phyloP scores from a whole-genome alignment of 1,284 basidiomycete species.

The Coriolopsis trogii region DNA sequence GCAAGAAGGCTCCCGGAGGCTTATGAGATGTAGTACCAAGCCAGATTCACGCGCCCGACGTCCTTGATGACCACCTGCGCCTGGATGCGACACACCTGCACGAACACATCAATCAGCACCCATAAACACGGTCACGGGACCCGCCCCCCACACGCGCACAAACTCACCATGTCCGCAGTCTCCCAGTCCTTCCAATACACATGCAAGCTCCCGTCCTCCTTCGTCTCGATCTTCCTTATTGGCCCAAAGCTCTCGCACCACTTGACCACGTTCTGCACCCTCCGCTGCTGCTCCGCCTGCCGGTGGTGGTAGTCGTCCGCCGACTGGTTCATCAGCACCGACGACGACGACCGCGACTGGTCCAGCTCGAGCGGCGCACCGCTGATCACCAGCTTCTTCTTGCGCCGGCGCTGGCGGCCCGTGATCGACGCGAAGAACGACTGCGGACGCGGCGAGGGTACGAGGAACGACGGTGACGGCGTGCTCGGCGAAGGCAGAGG shows the following conservation, averaged over 20 bases:
- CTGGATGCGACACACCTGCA: constrained; percentile 34
- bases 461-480: constrained; percentile 32
- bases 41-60: constrained; percentile 33
- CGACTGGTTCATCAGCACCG: neutral
- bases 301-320: constrained; percentile 18
- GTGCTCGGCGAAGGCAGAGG: constrained; percentile 32
- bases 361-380: constrained; percentile 20
- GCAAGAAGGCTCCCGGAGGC: neutral
- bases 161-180: constrained; percentile 34
- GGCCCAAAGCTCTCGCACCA: constrained; percentile 36
- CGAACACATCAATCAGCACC: no score
- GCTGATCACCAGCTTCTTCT: constrained; percentile 34
- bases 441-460: constrained; percentile 25
- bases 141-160: neutral
- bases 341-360: constrained; percentile 12
- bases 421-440: constrained; percentile 31
- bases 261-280: constrained; percentile 28
- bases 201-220: constrained; percentile 33
- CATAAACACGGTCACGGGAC: no score
- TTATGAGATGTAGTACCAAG: constrained; percentile 34
- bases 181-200: constrained; percentile 36
- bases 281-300: constrained; percentile 19
- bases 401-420: constrained; percentile 25
- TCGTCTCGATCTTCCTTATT: constrained; percentile 30
- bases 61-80: constrained; percentile 34